Conservation (phyloP, 1,284 basidiomycete species). For the Somion occarium region DNA sequence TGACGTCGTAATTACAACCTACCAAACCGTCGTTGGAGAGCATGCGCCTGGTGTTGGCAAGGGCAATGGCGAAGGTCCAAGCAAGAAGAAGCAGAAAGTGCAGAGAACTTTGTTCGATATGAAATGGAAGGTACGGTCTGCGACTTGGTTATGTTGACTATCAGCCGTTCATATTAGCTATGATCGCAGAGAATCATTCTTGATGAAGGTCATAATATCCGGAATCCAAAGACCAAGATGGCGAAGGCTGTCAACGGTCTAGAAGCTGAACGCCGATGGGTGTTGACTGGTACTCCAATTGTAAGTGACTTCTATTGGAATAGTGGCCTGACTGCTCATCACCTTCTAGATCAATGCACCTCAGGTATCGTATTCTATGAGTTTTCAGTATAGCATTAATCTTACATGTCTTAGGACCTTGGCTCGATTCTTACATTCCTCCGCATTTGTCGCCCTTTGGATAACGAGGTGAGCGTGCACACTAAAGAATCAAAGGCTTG, state of each 20-base stretch:
- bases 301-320: constrained; percentile 36
- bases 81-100: constrained; percentile 52
- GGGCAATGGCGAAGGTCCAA: constrained; percentile 24
- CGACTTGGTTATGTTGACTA: neutral
- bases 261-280: constrained; percentile 74
- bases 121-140: constrained; percentile 66
- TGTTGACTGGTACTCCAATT: constrained; percentile 83
- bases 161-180: neutral
- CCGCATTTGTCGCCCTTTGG: constrained; percentile 75
- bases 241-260: constrained; percentile 67
- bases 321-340: neutral
- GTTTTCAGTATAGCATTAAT: neutral
- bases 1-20: constrained; percentile 89
- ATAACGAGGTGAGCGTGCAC: constrained; percentile 42
- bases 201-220: constrained; percentile 85
- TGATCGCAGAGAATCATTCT: constrained; percentile 73
- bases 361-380: neutral
- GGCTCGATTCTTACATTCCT: constrained; percentile 83
- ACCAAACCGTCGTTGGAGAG: constrained; percentile 66
- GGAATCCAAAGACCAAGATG: constrained; percentile 85
- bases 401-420: constrained; percentile 55
- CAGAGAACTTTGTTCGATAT: constrained; percentile 55
- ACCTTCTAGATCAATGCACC: constrained; percentile 27
- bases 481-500: neutral
- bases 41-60: constrained; percentile 20